Base-by-base conservation (phyloP, 75 land plant species). In the Sequoiadendron giganteum region DNA sequence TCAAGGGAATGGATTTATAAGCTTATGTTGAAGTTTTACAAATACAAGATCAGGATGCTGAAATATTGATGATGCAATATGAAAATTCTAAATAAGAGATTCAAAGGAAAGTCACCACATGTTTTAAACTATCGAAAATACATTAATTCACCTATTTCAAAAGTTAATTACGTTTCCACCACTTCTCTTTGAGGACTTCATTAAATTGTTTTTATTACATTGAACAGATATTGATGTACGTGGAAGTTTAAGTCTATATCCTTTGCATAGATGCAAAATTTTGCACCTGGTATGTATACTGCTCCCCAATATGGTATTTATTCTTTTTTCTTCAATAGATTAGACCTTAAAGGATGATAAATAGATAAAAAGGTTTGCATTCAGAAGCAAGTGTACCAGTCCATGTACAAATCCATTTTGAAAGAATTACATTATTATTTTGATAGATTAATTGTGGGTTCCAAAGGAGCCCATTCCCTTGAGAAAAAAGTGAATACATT, bases 201-300 rank as follows among this genome's bases (percentile, higher is more conserved):
- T 36, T 56, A 5, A 85, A 55, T 85, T 85, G 36, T 85, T 85
- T 32, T 48, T 34, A 21, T 15, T 54, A 16, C 65, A n/a, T 85
- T 34, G 25, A 55, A 85, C 86, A 85, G 86, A 85, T 84, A 84
- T 19, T 43, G 86, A 34, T 36, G 86, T 10, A 52, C n/a, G 14
- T 19, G 2, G 38, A 36, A 34, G 86, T 21, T 85, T 68, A 85
- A 85, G 86, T 56, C 56, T 85, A 85, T 85, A 85, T 85, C 86
- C 86, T 85, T 34, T 85, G 65, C 86, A 85, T 48, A 85, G 86
- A 85, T 85, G 86, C 65, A 85, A 85, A 55, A 54, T 48, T 85
- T 85, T 85, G 65, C 86, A 85, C 42, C 43, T 85, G 86, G 68
- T 55, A 56, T 56, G 86, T 56, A 36, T 49, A 38, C n/a, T 85